These are phyloP conservation scores for Heliocybe sulcata DNA, from an alignment of 1,284 basidiomycete genomes.

Conservation along the genomic window DNA sequence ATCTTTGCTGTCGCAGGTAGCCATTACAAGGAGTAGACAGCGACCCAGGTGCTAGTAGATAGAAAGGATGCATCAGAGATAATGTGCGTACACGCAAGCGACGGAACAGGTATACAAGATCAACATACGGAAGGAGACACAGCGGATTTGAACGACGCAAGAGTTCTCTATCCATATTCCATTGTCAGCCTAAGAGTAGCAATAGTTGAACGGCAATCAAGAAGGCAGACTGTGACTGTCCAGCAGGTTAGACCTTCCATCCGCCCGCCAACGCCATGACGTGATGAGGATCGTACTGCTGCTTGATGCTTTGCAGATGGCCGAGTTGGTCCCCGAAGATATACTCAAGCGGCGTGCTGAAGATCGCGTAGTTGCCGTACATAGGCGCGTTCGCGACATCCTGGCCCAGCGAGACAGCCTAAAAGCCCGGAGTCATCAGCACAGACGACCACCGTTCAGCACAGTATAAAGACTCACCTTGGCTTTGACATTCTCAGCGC, in stretches of 20 bases:
- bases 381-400: constrained; percentile 27
- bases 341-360: constrained; percentile 32
- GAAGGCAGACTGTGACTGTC: too few relatives aligned
- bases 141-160: too few relatives aligned
- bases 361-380: constrained; percentile 49
- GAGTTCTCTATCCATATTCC: too few relatives aligned
- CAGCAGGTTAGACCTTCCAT: constrained; percentile 25
- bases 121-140: too few relatives aligned
- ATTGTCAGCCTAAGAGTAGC: too few relatives aligned
- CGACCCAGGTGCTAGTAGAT: too few relatives aligned
- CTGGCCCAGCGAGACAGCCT: constrained; percentile 24
- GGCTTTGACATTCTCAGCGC: constrained; percentile 7
- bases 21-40: too few relatives aligned
- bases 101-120: too few relatives aligned
- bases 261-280: constrained; percentile 57
- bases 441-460: constrained; percentile 29
- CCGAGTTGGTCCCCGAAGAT: constrained; percentile 43
- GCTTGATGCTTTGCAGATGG: constrained; percentile 30
- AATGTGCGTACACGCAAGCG: too few relatives aligned
- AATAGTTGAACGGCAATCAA: too few relatives aligned
- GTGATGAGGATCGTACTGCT: constrained; percentile 36
- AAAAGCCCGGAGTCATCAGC: constrained; percentile 13
- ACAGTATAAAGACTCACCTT: constrained; percentile 15
- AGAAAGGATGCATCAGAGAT: too few relatives aligned
- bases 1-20: too few relatives aligned